These are phyloP conservation scores for Ceratocystiopsis sp. DNA, from an alignment of 2,329 filamentous ascomycete genomes.

Conservation along the genomic window DNA sequence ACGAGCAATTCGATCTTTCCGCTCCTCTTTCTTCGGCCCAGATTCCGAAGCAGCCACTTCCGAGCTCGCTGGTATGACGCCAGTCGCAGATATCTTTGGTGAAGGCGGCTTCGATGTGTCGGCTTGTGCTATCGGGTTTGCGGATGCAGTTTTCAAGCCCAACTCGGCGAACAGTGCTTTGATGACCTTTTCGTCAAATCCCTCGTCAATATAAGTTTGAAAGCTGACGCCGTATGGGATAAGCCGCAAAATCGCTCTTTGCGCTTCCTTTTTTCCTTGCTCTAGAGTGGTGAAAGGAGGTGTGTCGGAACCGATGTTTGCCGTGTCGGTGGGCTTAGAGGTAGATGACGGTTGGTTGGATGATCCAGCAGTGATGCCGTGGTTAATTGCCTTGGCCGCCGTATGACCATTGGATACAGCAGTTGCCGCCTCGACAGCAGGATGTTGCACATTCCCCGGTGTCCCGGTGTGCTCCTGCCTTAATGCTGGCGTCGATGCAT, in stretches of 20 bases:
- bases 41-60: neutral
- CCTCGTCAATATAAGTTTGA: conserved; percentile 55
- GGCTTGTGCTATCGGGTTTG: neutral
- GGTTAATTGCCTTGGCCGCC: too few relatives aligned
- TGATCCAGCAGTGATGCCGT: neutral
- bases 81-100: too few relatives aligned
- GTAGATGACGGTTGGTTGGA: too few relatives aligned
- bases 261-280: conserved; percentile 40
- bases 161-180: conserved; percentile 50
- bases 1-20: conserved; percentile 61
- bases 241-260: conserved; percentile 49
- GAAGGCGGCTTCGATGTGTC: too few relatives aligned
- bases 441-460: neutral
- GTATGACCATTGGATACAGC: neutral
- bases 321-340: too few relatives aligned
- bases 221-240: conserved; percentile 53
- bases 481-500: neutral
- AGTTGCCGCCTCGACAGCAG: neutral
- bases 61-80: too few relatives aligned
- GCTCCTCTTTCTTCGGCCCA: conserved; percentile 29
- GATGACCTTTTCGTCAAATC: conserved; percentile 47
- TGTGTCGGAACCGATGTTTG: neutral
- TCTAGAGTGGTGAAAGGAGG: conserved; percentile 15
- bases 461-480: neutral
- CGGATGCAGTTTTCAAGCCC: conserved; percentile 31